A percentile compares a stretch with the other conserved stretches of the same genome.
phyloP scores from a whole-genome alignment of 495 filamentous ascomycete genomes.

The Evernia prunastri region DNA sequence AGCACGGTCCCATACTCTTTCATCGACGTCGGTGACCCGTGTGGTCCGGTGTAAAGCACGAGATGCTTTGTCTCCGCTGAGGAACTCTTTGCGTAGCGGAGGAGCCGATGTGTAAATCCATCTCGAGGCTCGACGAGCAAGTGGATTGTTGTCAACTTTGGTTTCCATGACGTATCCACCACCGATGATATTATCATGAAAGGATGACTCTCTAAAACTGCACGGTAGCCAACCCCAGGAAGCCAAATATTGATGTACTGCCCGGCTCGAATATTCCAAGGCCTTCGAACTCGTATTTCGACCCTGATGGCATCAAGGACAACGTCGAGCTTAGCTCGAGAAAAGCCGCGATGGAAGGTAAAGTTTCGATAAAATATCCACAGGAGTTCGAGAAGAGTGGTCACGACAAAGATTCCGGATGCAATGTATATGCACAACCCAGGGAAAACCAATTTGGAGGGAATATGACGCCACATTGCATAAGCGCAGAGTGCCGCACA shows the following conservation, averaged over 20 bases:
- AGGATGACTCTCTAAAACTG: slow-evolving; percentile 33
- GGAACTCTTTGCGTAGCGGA: background rate
- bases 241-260: slow-evolving; percentile 39
- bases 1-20: slow-evolving; percentile 31
- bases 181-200: slow-evolving; percentile 38
- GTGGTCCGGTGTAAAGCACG: slow-evolving; percentile 30
- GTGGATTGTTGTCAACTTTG: slow-evolving; percentile 23
- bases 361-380: slow-evolving; percentile 29
- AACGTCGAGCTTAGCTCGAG: slow-evolving; percentile 20
- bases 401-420: slow-evolving; percentile 26
- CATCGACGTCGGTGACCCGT: slow-evolving; percentile 27
- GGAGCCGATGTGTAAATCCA: slow-evolving; percentile 8
- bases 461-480: slow-evolving; percentile 28
- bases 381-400: slow-evolving; percentile 22
- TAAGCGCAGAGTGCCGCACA: slow-evolving; percentile 27
- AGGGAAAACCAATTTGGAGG: slow-evolving; percentile 9
- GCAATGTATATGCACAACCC: slow-evolving; percentile 28
- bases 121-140: slow-evolving; percentile 19
- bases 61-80: background rate
- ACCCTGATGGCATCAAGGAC: slow-evolving; percentile 16
- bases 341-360: slow-evolving; percentile 23
- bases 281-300: slow-evolving; percentile 5
- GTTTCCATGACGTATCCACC: background rate
- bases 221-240: slow-evolving; percentile 29
- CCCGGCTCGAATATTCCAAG: slow-evolving; percentile 30